phyloP scores from a whole-genome alignment of 2,329 filamentous ascomycete species.

The Pyricularia grisea region DNA sequence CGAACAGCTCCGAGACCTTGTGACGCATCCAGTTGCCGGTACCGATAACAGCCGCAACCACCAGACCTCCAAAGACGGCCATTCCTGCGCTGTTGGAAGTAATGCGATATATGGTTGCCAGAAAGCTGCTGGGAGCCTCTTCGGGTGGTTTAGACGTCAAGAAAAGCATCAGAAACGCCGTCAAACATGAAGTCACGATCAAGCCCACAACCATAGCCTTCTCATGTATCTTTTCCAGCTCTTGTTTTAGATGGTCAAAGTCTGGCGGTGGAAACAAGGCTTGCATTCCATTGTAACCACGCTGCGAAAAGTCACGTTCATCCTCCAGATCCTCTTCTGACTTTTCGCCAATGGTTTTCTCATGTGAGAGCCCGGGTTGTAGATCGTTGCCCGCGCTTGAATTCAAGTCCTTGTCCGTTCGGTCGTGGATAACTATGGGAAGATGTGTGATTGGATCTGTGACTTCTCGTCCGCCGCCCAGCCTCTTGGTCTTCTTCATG shows the following conservation, averaged over 20 bases:
- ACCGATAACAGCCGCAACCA: constrained; percentile 21
- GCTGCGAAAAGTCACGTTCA: constrained; percentile 25
- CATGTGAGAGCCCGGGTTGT: constrained; percentile 23
- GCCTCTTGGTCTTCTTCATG: constrained; percentile 33
- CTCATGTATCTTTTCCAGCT: constrained; percentile 21
- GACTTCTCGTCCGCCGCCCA: constrained; percentile 48
- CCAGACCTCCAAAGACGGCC: constrained; percentile 21
- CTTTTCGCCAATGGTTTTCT: constrained; percentile 27
- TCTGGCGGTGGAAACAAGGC: constrained; percentile 38
- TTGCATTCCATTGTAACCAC: constrained; percentile 29
- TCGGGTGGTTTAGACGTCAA: not conserved
- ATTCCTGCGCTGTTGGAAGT: constrained; percentile 13
- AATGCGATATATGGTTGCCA: not conserved
- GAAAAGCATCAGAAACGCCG: constrained; percentile 12
- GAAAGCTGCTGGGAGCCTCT: not conserved
- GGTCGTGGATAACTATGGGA: constrained; percentile 58
- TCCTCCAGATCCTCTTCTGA: constrained; percentile 24
- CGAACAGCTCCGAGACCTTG: constrained; percentile 52
- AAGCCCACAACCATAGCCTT: constrained; percentile 26
- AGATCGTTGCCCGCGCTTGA: constrained; percentile 24
- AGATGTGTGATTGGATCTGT: constrained; percentile 67
- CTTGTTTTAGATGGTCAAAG: constrained; percentile 28
- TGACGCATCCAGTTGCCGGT: constrained; percentile 52
- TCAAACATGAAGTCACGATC: constrained; percentile 20
- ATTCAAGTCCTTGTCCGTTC: constrained; percentile 51